phyloP scores from a whole-genome alignment of 352 stramenopile species.

The Pythium sukuiense region DNA sequence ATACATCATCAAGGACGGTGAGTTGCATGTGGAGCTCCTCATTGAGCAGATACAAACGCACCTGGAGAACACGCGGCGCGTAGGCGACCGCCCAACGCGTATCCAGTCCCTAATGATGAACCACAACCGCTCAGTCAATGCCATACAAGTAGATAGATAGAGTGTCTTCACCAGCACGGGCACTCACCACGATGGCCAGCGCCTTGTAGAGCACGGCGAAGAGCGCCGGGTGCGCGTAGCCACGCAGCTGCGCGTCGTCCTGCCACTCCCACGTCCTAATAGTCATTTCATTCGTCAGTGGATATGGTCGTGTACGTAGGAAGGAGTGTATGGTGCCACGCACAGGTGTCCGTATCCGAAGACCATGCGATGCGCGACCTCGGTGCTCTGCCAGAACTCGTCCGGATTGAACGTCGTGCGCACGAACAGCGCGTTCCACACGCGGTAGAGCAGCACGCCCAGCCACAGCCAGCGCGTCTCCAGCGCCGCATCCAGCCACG shows the following conservation, averaged over 20 bases:
- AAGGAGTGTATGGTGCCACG: slow-evolving; percentile 10
- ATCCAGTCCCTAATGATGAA: slow-evolving; percentile 58
- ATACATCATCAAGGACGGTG: neutral
- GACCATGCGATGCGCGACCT: slow-evolving; percentile 85
- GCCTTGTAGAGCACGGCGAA: slow-evolving; percentile 84
- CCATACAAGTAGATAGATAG: neutral
- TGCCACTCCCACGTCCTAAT: slow-evolving; percentile 88
- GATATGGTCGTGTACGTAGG: no score
- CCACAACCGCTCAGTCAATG: neutral
- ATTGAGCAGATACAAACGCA: slow-evolving; percentile 11
- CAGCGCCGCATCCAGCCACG: slow-evolving; percentile 21
- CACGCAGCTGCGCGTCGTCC: slow-evolving; percentile 60
- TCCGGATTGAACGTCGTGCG: slow-evolving; percentile 87
- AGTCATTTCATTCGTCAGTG: neutral
- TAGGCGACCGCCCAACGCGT: slow-evolving; percentile 84
- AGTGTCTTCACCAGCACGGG: neutral
- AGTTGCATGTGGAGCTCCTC: neutral
- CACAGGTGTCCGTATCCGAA: slow-evolving; percentile 86
- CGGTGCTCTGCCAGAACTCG: slow-evolving; percentile 89
- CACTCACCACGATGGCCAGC: slow-evolving; percentile 54
- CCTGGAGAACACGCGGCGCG: slow-evolving; percentile 68
- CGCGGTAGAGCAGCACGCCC: slow-evolving; percentile 55
- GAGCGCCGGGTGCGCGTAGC: slow-evolving; percentile 74
- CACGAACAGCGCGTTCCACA: slow-evolving; percentile 84
- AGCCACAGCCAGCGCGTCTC: slow-evolving; percentile 43